Percentiles rank a stretch among this genome's conserved stretches.
These are phyloP conservation scores for Pyrenochaeta sp. DNA, from an alignment of 2,329 filamentous ascomycete species.

Conservation along the genomic window DNA sequence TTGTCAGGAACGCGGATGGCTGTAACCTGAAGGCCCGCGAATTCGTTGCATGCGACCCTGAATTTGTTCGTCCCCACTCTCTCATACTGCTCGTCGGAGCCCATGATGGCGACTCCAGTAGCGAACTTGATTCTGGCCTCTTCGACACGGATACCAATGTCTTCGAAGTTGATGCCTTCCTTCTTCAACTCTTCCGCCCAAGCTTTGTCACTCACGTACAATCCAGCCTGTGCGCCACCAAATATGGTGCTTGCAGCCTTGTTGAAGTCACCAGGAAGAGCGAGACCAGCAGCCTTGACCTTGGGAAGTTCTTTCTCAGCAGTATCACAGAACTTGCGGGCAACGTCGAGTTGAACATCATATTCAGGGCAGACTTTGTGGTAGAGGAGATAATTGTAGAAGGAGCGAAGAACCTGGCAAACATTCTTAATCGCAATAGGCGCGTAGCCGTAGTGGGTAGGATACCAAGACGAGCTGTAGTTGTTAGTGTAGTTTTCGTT, in stretches of 20 bases:
- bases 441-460: constrained; percentile 64
- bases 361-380: constrained; percentile 91
- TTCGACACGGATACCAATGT: constrained; percentile 54
- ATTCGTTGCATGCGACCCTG: constrained; percentile 29
- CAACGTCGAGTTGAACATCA: constrained; percentile 69
- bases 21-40: constrained; percentile 50
- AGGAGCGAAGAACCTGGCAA: constrained; percentile 78
- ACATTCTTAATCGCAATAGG: constrained; percentile 64
- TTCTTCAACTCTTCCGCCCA: constrained; percentile 51
- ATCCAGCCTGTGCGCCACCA: constrained; percentile 60
- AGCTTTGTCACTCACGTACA: constrained; percentile 51
- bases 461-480: constrained; percentile 62
- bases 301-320: constrained; percentile 74
- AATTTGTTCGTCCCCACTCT: constrained; percentile 32
- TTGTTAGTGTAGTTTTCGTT: constrained; percentile 14
- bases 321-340: constrained; percentile 70
- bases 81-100: constrained; percentile 52
- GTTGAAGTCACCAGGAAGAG: constrained; percentile 82
- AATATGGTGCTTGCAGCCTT: constrained; percentile 75
- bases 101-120: constrained; percentile 59
- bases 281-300: constrained; percentile 59
- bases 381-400: constrained; percentile 84
- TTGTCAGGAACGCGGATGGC: constrained; percentile 60
- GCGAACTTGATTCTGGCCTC: constrained; percentile 61
- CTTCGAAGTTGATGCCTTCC: constrained; percentile 22